Evolutionary conservation across 768 basidiomycete species (phyloP).

Genomic region (Wakefieldia striispora): DNA sequence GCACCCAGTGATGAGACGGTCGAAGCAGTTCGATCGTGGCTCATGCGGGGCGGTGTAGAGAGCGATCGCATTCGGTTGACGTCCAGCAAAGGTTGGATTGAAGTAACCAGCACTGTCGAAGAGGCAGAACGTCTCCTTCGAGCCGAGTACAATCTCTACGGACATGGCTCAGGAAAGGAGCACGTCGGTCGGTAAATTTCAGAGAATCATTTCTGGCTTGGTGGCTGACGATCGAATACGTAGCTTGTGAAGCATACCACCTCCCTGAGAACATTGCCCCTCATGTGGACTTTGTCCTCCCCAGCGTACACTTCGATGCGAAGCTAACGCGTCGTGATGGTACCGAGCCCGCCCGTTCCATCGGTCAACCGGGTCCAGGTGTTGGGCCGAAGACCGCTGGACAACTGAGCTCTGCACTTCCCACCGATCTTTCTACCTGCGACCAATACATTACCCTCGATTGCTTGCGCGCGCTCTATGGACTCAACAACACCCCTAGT

Average conservation of each 20-base stretch:
- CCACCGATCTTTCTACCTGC: slow-evolving; percentile 18
- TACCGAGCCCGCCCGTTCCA: slow-evolving; percentile 2
- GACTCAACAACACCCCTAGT: slow-evolving; percentile 23
- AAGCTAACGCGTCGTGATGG: slow-evolving; percentile 12
- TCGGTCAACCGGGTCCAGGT: slow-evolving; percentile 16
- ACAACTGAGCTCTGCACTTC: slow-evolving; percentile 4
- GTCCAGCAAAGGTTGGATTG: slow-evolving; percentile 24
- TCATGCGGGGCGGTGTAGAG: slow-evolving; percentile 24
- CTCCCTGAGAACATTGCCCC: slow-evolving; percentile 28
- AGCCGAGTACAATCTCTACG: slow-evolving; percentile 32
- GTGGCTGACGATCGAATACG: not conserved
- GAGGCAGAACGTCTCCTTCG: slow-evolving; percentile 34
- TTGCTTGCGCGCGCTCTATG: slow-evolving; percentile 30
- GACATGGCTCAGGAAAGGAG: slow-evolving; percentile 23
- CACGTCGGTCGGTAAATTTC: slow-evolving; percentile 20
- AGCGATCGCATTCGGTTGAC: slow-evolving; percentile 16
- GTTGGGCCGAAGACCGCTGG: slow-evolving; percentile 11
- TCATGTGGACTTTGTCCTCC: slow-evolving; percentile 36
- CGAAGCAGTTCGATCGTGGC: slow-evolving; percentile 27
- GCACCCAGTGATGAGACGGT: slow-evolving; percentile 24
- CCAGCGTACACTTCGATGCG: slow-evolving; percentile 33
- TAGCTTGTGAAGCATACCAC: slow-evolving; percentile 33
- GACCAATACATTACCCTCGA: slow-evolving; percentile 28
- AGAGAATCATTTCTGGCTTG: not conserved
- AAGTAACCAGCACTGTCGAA: slow-evolving; percentile 24